A percentile compares a stretch with the other conserved stretches of the same genome.
These are phyloP conservation scores for Monosporascus ibericus DNA, from an alignment of 2,329 filamentous ascomycete genomes.

Conservation along the genomic window DNA sequence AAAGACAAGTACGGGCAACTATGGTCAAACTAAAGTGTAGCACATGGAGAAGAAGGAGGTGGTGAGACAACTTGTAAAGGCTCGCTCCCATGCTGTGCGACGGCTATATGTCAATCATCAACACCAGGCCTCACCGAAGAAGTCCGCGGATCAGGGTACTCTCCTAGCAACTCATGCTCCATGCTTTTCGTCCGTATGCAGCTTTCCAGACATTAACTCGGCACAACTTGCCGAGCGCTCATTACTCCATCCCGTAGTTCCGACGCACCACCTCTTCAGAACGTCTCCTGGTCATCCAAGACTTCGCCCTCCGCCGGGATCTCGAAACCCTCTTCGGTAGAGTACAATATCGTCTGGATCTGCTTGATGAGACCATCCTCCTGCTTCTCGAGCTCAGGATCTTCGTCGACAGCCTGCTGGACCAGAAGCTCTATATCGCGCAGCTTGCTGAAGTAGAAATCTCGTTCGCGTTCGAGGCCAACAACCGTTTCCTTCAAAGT, in stretches of 20 bases:
- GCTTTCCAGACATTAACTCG: not conserved
- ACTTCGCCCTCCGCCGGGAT: constrained; percentile 75
- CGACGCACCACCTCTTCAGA: constrained; percentile 36
- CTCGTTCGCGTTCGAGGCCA: constrained; percentile 89
- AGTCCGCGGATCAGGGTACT: not conserved
- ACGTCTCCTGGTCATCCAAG: constrained; percentile 74
- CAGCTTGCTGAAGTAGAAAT: constrained; percentile 99
- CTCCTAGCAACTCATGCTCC: not conserved
- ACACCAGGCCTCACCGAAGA: not conserved
- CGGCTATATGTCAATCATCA: not conserved
- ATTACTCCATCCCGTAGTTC: constrained; percentile 13
- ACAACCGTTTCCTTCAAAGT: constrained; percentile 93
- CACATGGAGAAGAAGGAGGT: not conserved
- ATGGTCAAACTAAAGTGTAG: constrained; percentile 1
- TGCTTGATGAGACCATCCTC: constrained; percentile 89
- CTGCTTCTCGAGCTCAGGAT: constrained; percentile 89
- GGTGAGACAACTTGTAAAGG: not conserved
- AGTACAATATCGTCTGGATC: constrained; percentile 95
- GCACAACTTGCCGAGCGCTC: not conserved
- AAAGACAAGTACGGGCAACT: constrained; percentile 5
- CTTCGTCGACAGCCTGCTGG: constrained; percentile 86
- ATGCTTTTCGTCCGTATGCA: not conserved
- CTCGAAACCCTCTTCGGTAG: constrained; percentile 88
- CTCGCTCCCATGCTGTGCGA: not conserved
- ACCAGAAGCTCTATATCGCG: constrained; percentile 93